Base-by-base conservation (phyloP, 2,329 filamentous ascomycete species). In the Aspergillus candidus region DNA sequence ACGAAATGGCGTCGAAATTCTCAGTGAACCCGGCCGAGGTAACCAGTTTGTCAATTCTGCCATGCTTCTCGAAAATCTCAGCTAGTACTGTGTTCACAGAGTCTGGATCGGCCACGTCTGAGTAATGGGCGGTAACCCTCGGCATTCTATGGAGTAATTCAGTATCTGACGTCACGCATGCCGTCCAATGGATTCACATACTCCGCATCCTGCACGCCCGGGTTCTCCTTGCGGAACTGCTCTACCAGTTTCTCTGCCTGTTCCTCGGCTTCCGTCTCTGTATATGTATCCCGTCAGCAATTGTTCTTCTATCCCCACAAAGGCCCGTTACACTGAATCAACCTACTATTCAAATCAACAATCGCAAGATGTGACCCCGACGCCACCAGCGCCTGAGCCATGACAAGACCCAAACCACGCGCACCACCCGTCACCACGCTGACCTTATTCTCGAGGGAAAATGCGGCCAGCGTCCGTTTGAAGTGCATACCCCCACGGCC, bases 11-110 rank as follows among this genome's bases (percentile, higher is more conserved):
- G 59, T 94, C 85, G 61, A 89, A 94, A 73, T 96, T 96, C 73
- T 96, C 91, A 11, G 88, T 93, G 72, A 97, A 95, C 36, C 91
- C 91, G 39, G 91, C 91, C n/a, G 88, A 94, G 18, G 91, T 96
- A 58, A 97, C 90, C 18, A 97, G 78, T 68, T 88, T 84, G 70
- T 95, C 89, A 56, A 96, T 88, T 67, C 86, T 84, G 68, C 84
- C 83, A 64, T 95, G 90, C 47, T 78, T 70, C 38, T 72, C 58
- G 40, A 91, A 63, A 53, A 91, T 78, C 48, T 88, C 84, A 32
- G 75, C 72, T 54, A 96, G 76, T 56, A 85, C 85, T 29, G 73
- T 68, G 46, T 86, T 82, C 50, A 96, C 90, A 6, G 87, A 91
- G 38, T 82, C 79, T 15, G 84, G 84, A 57, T 86, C 80, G 18